A percentile compares a stretch with the other conserved stretches of the same genome.
Evolutionary conservation across 2,329 filamentous ascomycete species (phyloP).

Genomic region (Stachybotrys chlorohalonatus): DNA sequence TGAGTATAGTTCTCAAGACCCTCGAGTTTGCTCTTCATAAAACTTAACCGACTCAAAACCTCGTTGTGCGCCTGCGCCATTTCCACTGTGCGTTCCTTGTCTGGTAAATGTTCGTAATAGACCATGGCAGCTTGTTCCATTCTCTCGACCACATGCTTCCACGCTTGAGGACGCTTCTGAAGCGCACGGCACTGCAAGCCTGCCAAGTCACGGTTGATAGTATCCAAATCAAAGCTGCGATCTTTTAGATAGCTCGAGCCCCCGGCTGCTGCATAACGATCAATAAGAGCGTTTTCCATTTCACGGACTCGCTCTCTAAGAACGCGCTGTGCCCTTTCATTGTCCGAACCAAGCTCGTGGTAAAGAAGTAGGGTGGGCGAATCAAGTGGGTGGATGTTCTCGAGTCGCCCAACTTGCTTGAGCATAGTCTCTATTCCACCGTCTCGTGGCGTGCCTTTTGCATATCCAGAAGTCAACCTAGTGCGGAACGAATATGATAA

Average conservation of each 20-base stretch:
- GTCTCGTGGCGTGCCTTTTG: conserved; percentile 51
- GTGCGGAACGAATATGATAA: conserved; percentile 48
- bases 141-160: conserved; percentile 37
- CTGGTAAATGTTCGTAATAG: conserved; percentile 11
- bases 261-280: neutral
- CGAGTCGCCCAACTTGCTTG: conserved; percentile 39
- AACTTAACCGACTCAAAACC: conserved; percentile 45
- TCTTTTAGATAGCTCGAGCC: neutral
- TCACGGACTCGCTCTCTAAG: conserved; percentile 52
- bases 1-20: conserved; percentile 55
- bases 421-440: conserved; percentile 40
- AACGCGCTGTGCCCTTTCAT: conserved; percentile 53
- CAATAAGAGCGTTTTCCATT: conserved; percentile 47
- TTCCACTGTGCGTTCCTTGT: conserved; percentile 18
- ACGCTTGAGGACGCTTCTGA: conserved; percentile 55
- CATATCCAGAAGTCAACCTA: conserved; percentile 48
- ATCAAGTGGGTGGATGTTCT: conserved; percentile 51
- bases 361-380: conserved; percentile 50
- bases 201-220: neutral
- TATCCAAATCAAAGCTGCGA: neutral
- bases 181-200: conserved; percentile 50
- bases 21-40: conserved; percentile 51
- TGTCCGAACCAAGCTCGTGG: conserved; percentile 45
- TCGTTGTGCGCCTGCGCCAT: conserved; percentile 39
- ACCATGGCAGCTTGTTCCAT: conserved; percentile 9